Conservation (phyloP, 768 basidiomycete genomes). For the Tulasnella sp. region DNA sequence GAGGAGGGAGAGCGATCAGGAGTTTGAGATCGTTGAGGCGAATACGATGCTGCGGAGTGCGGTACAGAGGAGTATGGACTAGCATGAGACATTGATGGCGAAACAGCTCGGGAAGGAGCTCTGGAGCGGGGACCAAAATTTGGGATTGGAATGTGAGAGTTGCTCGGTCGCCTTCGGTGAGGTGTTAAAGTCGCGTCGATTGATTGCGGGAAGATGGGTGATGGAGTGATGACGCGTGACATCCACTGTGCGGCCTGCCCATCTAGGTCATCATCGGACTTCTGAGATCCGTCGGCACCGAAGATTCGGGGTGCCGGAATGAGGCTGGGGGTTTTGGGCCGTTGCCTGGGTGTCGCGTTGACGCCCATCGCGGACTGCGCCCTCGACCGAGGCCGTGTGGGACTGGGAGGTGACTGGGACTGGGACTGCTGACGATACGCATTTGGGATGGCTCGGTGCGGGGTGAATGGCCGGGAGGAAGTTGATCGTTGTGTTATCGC, state of each 20-base stretch:
- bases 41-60: slow-evolving; percentile 26
- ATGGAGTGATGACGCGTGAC: slow-evolving; percentile 57
- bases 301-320: slow-evolving; percentile 58
- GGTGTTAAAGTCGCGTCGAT: slow-evolving; percentile 4
- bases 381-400: slow-evolving; percentile 11
- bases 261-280: slow-evolving; percentile 39
- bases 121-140: slow-evolving; percentile 22
- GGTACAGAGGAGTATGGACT: slow-evolving; percentile 35
- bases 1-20: slow-evolving; percentile 54
- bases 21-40: slow-evolving; percentile 44
- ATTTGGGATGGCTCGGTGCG: neutral
- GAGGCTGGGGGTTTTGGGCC: slow-evolving; percentile 69
- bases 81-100: slow-evolving; percentile 30
- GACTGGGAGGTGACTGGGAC: slow-evolving; percentile 11
- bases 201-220: slow-evolving; percentile 23
- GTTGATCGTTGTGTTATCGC: slow-evolving; percentile 9
- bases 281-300: slow-evolving; percentile 38
- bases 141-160: slow-evolving; percentile 43
- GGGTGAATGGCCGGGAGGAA: neutral
- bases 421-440: neutral
- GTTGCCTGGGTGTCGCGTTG: slow-evolving; percentile 46
- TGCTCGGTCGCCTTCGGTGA: slow-evolving; percentile 22
- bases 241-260: slow-evolving; percentile 32
- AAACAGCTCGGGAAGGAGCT: slow-evolving; percentile 47
- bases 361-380: slow-evolving; percentile 12